These are phyloP conservation scores for Calocybe gambosa DNA, from an alignment of 1,284 basidiomycete species.

Conservation along the genomic window DNA sequence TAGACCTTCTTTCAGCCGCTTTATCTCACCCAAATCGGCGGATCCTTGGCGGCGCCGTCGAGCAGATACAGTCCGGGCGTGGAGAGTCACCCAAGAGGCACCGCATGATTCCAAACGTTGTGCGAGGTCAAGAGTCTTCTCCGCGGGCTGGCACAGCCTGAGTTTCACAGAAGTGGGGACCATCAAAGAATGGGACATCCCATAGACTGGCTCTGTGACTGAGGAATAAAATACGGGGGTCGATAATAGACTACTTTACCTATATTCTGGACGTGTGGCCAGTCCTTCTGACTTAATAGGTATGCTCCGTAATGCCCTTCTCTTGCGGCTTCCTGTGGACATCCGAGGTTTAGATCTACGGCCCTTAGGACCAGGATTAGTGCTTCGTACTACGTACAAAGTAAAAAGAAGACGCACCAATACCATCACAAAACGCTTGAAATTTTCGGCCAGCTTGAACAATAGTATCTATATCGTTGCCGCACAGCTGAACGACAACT, in stretches of 20 bases:
- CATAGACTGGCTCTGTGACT: constrained; percentile 48
- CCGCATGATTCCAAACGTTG: constrained; percentile 53
- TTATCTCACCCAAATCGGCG: constrained; percentile 58
- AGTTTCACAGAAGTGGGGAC: constrained; percentile 65
- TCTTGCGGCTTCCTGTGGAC: constrained; percentile 65
- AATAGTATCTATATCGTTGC: constrained; percentile 55
- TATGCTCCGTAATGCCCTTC: constrained; percentile 71
- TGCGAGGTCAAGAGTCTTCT: constrained; percentile 52
- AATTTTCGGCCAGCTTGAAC: constrained; percentile 54
- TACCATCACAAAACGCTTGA: constrained; percentile 53
- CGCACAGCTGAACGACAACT: constrained; percentile 67
- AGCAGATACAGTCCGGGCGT: constrained; percentile 66
- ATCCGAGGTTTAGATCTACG: constrained; percentile 51
- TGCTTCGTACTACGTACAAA: constrained; percentile 3
- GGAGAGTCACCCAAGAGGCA: constrained; percentile 61
- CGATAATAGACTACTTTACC: constrained; percentile 30
- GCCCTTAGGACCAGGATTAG: constrained; percentile 15
- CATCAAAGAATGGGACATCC: constrained; percentile 50
- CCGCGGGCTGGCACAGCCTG: constrained; percentile 49
- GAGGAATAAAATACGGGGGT: background rate
- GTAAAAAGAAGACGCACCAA: constrained; percentile 40
- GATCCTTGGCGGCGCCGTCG: constrained; percentile 60
- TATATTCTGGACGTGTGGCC: constrained; percentile 58
- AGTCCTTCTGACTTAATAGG: constrained; percentile 61
- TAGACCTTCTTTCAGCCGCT: constrained; percentile 43